Conservation (phyloP, 1,139 yeast species). For the Saccharomyces hybrid region DNA sequence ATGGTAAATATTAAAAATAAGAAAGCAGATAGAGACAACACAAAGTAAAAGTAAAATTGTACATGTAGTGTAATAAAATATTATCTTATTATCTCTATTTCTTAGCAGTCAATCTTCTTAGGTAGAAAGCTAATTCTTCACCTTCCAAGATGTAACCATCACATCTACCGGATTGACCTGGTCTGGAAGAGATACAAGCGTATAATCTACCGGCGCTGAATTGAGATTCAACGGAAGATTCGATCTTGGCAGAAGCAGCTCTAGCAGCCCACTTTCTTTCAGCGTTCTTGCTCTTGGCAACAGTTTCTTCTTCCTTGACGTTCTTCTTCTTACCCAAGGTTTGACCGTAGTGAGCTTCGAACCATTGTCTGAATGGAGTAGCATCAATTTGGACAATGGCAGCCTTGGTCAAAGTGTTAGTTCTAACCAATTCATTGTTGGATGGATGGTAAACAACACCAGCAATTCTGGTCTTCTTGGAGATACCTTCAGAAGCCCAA, state of each 20-base stretch:
- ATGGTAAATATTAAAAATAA: not conserved
- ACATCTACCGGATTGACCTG: slow-evolving; percentile 99
- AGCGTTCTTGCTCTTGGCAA: slow-evolving; percentile 67
- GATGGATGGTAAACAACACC: slow-evolving; percentile 99
- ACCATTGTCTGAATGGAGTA: slow-evolving; percentile 99
- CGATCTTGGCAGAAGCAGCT: slow-evolving; percentile 76
- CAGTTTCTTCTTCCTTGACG: slow-evolving; percentile 44
- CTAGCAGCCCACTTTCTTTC: slow-evolving; percentile 90
- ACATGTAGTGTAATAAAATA: not conserved
- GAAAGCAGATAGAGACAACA: not conserved
- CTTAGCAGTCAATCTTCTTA: slow-evolving; percentile 98
- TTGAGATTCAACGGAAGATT: slow-evolving; percentile 86
- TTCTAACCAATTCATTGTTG: slow-evolving; percentile 98
- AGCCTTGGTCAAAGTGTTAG: slow-evolving; percentile 97
- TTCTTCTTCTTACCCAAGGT: slow-evolving; percentile 68
- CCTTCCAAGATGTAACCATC: slow-evolving; percentile 99
- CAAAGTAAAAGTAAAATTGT: not conserved
- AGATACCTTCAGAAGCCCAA: slow-evolving; percentile 98
- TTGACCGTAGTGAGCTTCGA: slow-evolving; percentile 95
- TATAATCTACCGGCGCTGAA: slow-evolving; percentile 97
- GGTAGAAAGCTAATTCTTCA: slow-evolving; percentile 99
- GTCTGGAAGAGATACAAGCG: slow-evolving; percentile 98
- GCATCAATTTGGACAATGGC: slow-evolving; percentile 99
- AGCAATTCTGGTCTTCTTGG: slow-evolving; percentile 98
- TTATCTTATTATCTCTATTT: slow-evolving; percentile 43